These are phyloP conservation scores for Peniophora sp. DNA, from an alignment of 1,284 basidiomycete genomes.

Conservation along the genomic window DNA sequence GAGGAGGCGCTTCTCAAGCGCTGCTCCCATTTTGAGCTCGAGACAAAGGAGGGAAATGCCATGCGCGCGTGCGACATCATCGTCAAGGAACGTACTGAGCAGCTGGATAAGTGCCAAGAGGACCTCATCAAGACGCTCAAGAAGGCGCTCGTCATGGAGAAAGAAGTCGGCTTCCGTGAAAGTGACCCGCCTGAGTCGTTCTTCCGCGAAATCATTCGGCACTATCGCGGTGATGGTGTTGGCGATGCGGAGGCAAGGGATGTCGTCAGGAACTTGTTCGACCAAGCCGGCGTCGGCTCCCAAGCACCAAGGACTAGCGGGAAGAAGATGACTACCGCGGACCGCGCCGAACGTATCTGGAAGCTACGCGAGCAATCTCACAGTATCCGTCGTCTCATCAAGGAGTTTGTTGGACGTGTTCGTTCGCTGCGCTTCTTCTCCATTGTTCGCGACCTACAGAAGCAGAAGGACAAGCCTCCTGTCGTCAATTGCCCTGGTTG, in stretches of 20 bases:
- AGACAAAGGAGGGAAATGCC: conserved; percentile 68
- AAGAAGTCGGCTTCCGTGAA: conserved; percentile 44
- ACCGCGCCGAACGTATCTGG: conserved; percentile 64
- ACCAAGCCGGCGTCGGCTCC: conserved; percentile 44
- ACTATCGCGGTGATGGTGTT: conserved; percentile 58
- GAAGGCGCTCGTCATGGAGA: conserved; percentile 59
- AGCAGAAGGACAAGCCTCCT: conserved; percentile 50
- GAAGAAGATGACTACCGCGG: conserved; percentile 25
- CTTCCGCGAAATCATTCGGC: conserved; percentile 69
- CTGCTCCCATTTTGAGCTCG: conserved; percentile 89
- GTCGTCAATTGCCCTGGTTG: conserved; percentile 58
- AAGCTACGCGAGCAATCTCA: conserved; percentile 82
- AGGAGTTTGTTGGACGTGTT: conserved; percentile 83
- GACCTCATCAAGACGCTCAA: conserved; percentile 67
- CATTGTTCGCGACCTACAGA: conserved; percentile 83
- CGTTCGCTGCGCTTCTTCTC: conserved; percentile 88
- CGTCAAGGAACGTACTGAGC: conserved; percentile 71
- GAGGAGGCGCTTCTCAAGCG: conserved; percentile 90
- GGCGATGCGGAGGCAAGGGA: conserved; percentile 72
- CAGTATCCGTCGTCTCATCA: conserved; percentile 72
- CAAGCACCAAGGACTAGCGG: too few relatives aligned
- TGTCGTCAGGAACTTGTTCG: conserved; percentile 50
- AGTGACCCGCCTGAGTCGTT: conserved; percentile 55
- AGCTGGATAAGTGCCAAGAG: conserved; percentile 71
- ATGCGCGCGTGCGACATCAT: conserved; percentile 92